phyloP scores from a whole-genome alignment of 225 moss, liverwort and hornwort genomes.

The Bryoerythrophyllum caledonicum region DNA sequence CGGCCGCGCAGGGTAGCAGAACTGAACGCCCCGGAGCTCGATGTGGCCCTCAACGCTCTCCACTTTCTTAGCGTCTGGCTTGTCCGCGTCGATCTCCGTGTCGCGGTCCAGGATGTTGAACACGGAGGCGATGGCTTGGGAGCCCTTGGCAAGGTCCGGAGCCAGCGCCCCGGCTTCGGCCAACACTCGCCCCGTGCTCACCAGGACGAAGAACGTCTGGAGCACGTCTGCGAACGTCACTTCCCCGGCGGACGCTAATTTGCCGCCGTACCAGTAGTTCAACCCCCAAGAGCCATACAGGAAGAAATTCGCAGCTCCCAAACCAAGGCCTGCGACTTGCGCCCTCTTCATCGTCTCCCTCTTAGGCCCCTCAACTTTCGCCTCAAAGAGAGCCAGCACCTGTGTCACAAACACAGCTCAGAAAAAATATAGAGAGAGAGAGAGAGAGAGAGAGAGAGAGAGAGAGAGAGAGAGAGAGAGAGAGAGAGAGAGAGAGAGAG shows the following conservation, averaged over 20 bases:
- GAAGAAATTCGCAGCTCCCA: conserved; percentile 63
- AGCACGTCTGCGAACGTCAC: conserved; percentile 53
- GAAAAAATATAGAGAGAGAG: not conserved
- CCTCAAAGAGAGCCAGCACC: conserved; percentile 69
- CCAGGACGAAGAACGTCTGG: conserved; percentile 75
- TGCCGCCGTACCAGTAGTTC: conserved; percentile 84
- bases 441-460: not conserved
- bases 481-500: no score
- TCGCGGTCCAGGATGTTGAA: conserved; percentile 73
- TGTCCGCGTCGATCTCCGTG: conserved; percentile 52
- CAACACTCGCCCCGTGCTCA: conserved; percentile 80
- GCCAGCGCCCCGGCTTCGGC: conserved; percentile 89
- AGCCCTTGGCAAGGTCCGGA: conserved; percentile 83
- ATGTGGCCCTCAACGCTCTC: conserved; percentile 44
- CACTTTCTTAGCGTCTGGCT: conserved; percentile 24
- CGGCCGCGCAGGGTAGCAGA: conserved; percentile 46
- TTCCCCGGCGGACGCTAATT: conserved; percentile 44
- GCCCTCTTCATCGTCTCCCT: conserved; percentile 61
- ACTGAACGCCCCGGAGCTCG: conserved; percentile 47
- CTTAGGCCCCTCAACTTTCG: conserved; percentile 55
- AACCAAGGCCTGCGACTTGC: conserved; percentile 70
- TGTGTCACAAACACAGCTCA: conserved; percentile 13
- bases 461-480: no score
- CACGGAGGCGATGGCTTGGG: conserved; percentile 75
- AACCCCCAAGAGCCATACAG: conserved; percentile 77